Percentiles rank a stretch among this genome's conserved stretches.
phyloP scores from a whole-genome alignment of 306 rosid species.

The Quercus suber region DNA sequence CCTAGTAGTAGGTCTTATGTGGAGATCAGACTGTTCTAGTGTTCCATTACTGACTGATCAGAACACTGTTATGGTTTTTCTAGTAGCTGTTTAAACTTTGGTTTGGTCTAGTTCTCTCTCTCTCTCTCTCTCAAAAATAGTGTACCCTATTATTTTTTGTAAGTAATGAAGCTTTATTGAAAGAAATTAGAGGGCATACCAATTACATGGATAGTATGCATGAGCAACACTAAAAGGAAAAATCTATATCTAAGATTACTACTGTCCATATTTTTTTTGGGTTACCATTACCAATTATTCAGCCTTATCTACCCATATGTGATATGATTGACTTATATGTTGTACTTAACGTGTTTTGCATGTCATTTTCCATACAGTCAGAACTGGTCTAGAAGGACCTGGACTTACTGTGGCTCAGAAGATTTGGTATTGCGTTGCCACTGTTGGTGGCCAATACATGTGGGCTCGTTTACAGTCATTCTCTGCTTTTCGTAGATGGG shows the following conservation, averaged over 20 bases:
- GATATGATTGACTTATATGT: background rate
- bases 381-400: constrained; percentile 98
- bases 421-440: constrained; percentile 88
- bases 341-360: constrained; percentile 11
- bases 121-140: background rate
- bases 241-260: too few species aligned
- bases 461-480: constrained; percentile 95
- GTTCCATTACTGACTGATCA: background rate
- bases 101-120: background rate
- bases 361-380: constrained; percentile 46
- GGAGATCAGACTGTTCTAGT: background rate
- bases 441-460: constrained; percentile 93
- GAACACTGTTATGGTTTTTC: background rate
- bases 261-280: background rate
- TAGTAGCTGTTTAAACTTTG: background rate
- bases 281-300: background rate
- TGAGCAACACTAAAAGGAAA: too few species aligned
- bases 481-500: constrained; percentile 99
- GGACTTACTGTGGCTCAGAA: constrained; percentile 91
- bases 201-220: background rate
- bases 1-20: background rate
- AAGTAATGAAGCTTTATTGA: background rate
- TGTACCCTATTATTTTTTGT: background rate
- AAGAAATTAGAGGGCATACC: background rate
- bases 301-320: background rate